These are phyloP conservation scores for Physaria fendleri DNA, from an alignment of 345 rosid genomes.

Conservation along the genomic window DNA sequence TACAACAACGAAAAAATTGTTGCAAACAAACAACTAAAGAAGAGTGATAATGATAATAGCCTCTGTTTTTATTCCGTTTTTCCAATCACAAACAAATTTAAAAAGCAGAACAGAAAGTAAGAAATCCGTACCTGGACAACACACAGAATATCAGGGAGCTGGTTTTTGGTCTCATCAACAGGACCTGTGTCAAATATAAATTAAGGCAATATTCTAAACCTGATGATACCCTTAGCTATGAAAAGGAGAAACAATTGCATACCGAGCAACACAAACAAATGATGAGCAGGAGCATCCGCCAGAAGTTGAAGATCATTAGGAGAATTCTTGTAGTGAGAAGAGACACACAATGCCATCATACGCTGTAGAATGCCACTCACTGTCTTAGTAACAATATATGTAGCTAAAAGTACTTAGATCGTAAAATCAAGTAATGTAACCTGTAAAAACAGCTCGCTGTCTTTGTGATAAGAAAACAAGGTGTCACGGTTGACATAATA, in stretches of 20 bases:
- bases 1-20: not conserved
- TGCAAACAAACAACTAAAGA: slow-evolving; percentile 5
- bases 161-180: slow-evolving; percentile 83
- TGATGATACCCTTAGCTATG: slow-evolving; percentile 4
- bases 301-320: slow-evolving; percentile 94
- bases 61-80: not conserved
- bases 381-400: slow-evolving; percentile 10
- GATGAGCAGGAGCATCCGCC: slow-evolving; percentile 99
- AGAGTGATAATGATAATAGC: not conserved
- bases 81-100: not conserved
- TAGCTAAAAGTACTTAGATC: not conserved
- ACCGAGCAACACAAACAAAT: slow-evolving; percentile 91
- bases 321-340: slow-evolving; percentile 98
- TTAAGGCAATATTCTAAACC: slow-evolving; percentile 2
- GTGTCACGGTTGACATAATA: slow-evolving; percentile 92
- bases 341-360: slow-evolving; percentile 93
- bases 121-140: slow-evolving; percentile 69
- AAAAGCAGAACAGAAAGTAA: not conserved
- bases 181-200: slow-evolving; percentile 57
- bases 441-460: slow-evolving; percentile 84
- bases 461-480: slow-evolving; percentile 91
- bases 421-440: slow-evolving; percentile 26
- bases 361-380: slow-evolving; percentile 52
- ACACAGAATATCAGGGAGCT: slow-evolving; percentile 91
- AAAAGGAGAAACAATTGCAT: slow-evolving; percentile 11